phyloP scores from a whole-genome alignment of 2,329 filamentous ascomycete genomes.

The Nemania serpens region DNA sequence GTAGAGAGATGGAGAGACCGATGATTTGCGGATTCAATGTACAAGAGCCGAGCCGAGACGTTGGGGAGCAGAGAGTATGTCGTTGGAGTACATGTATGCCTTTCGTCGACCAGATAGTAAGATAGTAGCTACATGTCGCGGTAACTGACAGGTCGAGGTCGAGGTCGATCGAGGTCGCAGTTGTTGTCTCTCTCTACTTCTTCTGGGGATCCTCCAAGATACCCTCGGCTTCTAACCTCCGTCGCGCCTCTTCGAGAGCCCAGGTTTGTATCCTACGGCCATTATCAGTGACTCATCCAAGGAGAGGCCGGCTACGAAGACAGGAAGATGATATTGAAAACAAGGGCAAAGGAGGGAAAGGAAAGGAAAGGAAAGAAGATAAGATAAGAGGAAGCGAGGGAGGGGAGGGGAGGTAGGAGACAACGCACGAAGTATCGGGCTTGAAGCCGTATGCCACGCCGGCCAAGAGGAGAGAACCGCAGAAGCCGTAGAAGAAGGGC shows the following conservation, averaged over 20 bases:
- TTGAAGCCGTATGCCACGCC: slow-evolving; percentile 90
- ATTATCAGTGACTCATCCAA: not conserved
- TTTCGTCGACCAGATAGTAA: not conserved
- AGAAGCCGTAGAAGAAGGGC: slow-evolving; percentile 83
- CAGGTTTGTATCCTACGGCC: slow-evolving; percentile 90
- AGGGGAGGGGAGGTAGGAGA: not conserved
- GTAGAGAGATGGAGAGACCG: not conserved
- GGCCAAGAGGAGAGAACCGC: slow-evolving; percentile 73
- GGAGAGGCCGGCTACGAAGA: not conserved
- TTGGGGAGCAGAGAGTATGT: not conserved
- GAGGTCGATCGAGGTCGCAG: not conserved
- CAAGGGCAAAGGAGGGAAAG: not conserved
- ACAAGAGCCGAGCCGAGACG: not conserved
- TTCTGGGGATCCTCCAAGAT: slow-evolving; percentile 81
- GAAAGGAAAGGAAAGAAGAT: slow-evolving; percentile 17
- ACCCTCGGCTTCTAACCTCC: slow-evolving; percentile 94
- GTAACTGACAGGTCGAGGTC: not conserved
- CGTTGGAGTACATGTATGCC: not conserved
- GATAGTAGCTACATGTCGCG: not conserved
- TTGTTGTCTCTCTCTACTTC: slow-evolving; percentile 43
- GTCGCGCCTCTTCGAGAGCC: slow-evolving; percentile 94
- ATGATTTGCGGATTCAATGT: not conserved
- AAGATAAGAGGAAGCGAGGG: not conserved
- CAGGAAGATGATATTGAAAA: not conserved
- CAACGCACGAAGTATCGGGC: slow-evolving; percentile 94